Evolutionary conservation across 2,329 filamentous ascomycete genomes (phyloP).

Genomic region (Pseudocercospora ulei): DNA sequence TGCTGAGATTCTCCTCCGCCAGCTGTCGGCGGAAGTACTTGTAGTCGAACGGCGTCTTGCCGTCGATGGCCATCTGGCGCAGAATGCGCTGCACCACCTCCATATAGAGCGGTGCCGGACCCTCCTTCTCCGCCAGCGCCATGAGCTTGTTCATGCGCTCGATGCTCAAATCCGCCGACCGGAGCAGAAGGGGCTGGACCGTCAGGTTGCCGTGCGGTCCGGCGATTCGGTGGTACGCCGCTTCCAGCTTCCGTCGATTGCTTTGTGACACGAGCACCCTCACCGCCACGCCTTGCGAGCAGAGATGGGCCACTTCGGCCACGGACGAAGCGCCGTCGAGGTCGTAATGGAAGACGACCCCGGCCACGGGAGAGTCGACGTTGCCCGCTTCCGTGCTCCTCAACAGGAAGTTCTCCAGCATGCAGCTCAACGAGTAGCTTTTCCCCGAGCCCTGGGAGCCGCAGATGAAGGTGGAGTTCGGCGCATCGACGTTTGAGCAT

Average conservation of each 20-base stretch:
- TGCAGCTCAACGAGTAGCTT: conserved; percentile 50
- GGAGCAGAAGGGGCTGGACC: conserved; percentile 42
- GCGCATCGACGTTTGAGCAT: conserved; percentile 47
- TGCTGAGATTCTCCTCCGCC: conserved; percentile 36
- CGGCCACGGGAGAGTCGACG: conserved; percentile 47
- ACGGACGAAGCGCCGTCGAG: conserved; percentile 44
- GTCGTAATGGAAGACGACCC: conserved; percentile 52
- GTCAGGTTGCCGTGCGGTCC: conserved; percentile 37
- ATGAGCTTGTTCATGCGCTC: conserved; percentile 49
- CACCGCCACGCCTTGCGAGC: conserved; percentile 42
- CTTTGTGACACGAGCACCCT: conserved; percentile 46
- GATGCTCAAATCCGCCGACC: conserved; percentile 43
- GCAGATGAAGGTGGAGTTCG: conserved; percentile 53
- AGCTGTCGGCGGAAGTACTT: conserved; percentile 39
- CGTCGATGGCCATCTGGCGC: conserved; percentile 45
- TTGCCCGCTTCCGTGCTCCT: conserved; percentile 37
- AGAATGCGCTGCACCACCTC: conserved; percentile 49
- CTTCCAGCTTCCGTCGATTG: conserved; percentile 39
- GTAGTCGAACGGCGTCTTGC: conserved; percentile 44
- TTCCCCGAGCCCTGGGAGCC: conserved; percentile 52
- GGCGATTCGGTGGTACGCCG: conserved; percentile 38
- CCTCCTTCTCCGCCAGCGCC: conserved; percentile 40
- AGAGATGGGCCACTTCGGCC: conserved; percentile 51
- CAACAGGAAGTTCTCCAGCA: conserved; percentile 52
- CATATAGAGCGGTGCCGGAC: conserved; percentile 46